These are phyloP conservation scores for Cicer chorassanicum DNA, from an alignment of 306 rosid genomes.

Conservation along the genomic window DNA sequence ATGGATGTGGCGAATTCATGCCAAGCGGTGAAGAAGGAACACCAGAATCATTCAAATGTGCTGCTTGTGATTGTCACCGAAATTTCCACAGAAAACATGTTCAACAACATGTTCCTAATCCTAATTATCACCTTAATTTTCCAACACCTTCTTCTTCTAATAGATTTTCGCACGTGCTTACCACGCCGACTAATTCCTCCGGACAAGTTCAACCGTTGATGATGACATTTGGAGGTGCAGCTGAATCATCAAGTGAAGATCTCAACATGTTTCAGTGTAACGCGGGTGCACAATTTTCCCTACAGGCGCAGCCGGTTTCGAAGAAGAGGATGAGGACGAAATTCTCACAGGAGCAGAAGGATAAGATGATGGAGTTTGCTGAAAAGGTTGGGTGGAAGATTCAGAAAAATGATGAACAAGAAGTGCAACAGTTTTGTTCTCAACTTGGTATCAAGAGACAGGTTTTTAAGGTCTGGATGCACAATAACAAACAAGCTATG, in stretches of 20 bases:
- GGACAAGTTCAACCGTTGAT: constrained; percentile 62
- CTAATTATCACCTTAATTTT: constrained; percentile 35
- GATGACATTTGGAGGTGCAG: constrained; percentile 81
- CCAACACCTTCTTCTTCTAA: constrained; percentile 43
- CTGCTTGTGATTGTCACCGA: constrained; percentile 95
- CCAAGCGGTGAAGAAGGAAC: constrained; percentile 74
- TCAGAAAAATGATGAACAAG: constrained; percentile 87
- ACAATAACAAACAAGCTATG: constrained; percentile 83
- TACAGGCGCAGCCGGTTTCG: constrained; percentile 41
- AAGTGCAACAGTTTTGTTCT: constrained; percentile 80
- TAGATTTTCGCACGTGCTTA: constrained; percentile 41
- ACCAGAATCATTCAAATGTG: constrained; percentile 66
- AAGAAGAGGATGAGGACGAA: constrained; percentile 86
- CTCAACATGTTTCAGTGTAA: constrained; percentile 59
- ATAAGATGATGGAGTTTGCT: constrained; percentile 84
- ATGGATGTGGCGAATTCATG: constrained; percentile 99
- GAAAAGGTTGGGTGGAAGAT: constrained; percentile 89
- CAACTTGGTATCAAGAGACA: constrained; percentile 72
- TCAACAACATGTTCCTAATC: constrained; percentile 49
- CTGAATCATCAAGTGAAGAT: constrained; percentile 90
- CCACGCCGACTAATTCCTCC: constrained; percentile 5
- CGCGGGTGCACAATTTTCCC: constrained; percentile 41
- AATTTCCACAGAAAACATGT: constrained; percentile 81
- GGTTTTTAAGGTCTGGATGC: constrained; percentile 99
- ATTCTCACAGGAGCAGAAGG: constrained; percentile 77